These are phyloP conservation scores for Teratosphaeriaceae sp. DNA, from an alignment of 2,329 filamentous ascomycete species.

Conservation along the genomic window DNA sequence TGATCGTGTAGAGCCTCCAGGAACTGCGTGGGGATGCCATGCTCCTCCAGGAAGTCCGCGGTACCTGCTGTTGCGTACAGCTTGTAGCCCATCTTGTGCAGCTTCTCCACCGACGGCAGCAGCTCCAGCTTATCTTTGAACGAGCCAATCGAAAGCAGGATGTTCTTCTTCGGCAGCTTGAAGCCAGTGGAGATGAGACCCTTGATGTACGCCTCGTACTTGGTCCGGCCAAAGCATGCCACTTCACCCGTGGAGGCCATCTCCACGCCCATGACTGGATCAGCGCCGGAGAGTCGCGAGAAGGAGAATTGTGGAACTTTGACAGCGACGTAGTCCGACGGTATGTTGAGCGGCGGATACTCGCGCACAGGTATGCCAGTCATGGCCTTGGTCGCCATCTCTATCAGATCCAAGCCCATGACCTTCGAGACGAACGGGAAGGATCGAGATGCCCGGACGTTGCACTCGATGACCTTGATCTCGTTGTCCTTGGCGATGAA, in stretches of 20 bases:
- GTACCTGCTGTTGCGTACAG: slow-evolving; percentile 95
- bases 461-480: slow-evolving; percentile 99
- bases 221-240: slow-evolving; percentile 89
- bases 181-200: slow-evolving; percentile 93
- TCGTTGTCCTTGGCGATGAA: slow-evolving; percentile 99
- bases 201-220: slow-evolving; percentile 97
- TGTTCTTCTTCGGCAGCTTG: slow-evolving; percentile 90
- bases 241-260: slow-evolving; percentile 99
- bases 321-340: slow-evolving; percentile 81
- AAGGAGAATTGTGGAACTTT: slow-evolving; percentile 99
- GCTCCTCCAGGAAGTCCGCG: slow-evolving; percentile 93
- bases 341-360: slow-evolving; percentile 72
- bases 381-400: slow-evolving; percentile 98
- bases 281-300: slow-evolving; percentile 90
- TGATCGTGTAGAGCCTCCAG: slow-evolving; percentile 76
- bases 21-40: slow-evolving; percentile 87
- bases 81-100: slow-evolving; percentile 88
- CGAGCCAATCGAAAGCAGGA: slow-evolving; percentile 89
- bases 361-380: slow-evolving; percentile 73
- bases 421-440: slow-evolving; percentile 99
- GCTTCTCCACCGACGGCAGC: slow-evolving; percentile 82
- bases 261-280: slow-evolving; percentile 94
- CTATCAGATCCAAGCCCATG: slow-evolving; percentile 95
- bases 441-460: slow-evolving; percentile 89
- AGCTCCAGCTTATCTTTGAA: slow-evolving; percentile 99